These are phyloP conservation scores for Sporobolomyces pararoseus DNA, from an alignment of 768 basidiomycete genomes.

Conservation along the genomic window DNA sequence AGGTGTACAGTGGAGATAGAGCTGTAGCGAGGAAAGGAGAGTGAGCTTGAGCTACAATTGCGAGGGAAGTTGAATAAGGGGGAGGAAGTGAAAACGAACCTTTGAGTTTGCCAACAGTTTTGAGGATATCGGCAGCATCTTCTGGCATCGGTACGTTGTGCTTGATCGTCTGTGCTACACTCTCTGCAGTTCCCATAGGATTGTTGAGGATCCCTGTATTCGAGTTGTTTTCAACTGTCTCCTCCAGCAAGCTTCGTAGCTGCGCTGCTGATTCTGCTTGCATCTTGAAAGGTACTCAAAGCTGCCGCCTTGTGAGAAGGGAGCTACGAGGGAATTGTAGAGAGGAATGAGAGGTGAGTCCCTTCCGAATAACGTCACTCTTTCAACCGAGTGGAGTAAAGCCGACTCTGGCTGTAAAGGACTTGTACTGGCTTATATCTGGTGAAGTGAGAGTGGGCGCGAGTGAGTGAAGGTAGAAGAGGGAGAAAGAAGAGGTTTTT, in stretches of 20 bases:
- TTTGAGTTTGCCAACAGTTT: conserved; percentile 26
- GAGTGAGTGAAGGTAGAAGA: no score
- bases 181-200: background rate
- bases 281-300: background rate
- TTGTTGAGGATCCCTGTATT: background rate
- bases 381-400: no score
- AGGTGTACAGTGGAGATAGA: conserved; percentile 20
- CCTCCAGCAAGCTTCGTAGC: background rate
- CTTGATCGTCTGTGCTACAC: background rate
- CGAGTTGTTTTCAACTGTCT: background rate
- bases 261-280: background rate
- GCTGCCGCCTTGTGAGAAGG: background rate
- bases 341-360: no score
- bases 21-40: background rate
- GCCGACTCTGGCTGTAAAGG: no score
- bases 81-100: conserved; percentile 12
- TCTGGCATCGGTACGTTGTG: conserved; percentile 1
- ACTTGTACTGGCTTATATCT: no score
- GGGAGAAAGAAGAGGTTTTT: no score
- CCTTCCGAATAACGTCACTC: no score
- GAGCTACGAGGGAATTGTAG: no score
- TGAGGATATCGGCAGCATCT: conserved; percentile 23
- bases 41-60: background rate
- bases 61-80: no score
- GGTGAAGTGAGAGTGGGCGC: no score